phyloP scores from a whole-genome alignment of 257 asterid genomes.

The Solanum chmielewskii region DNA sequence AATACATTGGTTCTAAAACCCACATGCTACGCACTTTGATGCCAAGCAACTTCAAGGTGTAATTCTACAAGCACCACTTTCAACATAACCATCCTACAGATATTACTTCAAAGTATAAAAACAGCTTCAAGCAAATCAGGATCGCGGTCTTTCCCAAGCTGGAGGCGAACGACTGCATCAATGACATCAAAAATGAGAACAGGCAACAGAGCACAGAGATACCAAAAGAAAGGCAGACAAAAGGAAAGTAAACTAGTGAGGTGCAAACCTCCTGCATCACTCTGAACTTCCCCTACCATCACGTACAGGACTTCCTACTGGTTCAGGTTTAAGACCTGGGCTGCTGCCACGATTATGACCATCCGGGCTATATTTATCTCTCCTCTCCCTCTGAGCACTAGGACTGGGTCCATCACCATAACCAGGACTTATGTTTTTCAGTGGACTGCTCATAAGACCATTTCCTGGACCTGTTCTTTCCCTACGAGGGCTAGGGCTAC shows the following conservation, averaged over 20 bases:
- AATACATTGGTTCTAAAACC: neutral
- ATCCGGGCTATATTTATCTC: constrained; percentile 28
- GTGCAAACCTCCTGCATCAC: constrained; percentile 32
- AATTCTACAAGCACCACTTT: neutral
- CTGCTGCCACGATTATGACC: constrained; percentile 24
- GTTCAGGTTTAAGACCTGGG: constrained; percentile 11
- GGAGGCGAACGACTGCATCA: constrained; percentile 44
- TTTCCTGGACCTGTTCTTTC: constrained; percentile 25
- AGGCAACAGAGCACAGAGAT: neutral
- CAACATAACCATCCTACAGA: neutral
- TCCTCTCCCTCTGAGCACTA: constrained; percentile 30
- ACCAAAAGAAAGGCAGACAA: neutral
- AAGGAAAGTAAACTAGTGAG: neutral
- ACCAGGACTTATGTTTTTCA: constrained; percentile 28
- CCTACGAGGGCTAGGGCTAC: constrained; percentile 25
- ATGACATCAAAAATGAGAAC: neutral
- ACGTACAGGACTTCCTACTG: constrained; percentile 27
- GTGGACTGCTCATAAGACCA: constrained; percentile 12
- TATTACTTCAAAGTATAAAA: neutral
- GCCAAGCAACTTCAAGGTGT: neutral
- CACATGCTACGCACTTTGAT: neutral
- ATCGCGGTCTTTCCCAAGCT: constrained; percentile 25
- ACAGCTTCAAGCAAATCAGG: constrained; percentile 3
- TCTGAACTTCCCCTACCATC: constrained; percentile 45
- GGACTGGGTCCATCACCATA: constrained; percentile 18